Evolutionary conservation across 2,329 filamentous ascomycete species (phyloP), one percentile per base, ranked within the genome.

Genomic region (Coniochaeta ligniaria): DNA sequence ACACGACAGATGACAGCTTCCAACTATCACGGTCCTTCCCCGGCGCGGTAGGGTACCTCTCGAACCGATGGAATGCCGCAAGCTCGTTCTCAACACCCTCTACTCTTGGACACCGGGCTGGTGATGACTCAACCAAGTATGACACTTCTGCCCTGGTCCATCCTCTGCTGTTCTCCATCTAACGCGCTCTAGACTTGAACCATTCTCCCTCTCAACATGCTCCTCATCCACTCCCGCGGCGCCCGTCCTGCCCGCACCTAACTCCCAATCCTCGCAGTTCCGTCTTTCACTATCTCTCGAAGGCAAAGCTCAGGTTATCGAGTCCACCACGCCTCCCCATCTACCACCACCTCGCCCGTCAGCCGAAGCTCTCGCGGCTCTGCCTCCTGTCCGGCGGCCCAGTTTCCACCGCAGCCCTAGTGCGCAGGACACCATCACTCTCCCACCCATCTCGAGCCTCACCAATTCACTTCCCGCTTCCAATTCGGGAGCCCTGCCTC

Each of bases 221-320:
- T 75, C 78, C 9, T 74, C 75, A 22, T 24, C 54, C n/a, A 20
- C 28, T 24, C 72, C 73, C 55, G 70, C 73, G n/a, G 76, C 78
- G 1, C 61, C 64, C 16, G 59, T 73, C 56, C 70, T 76, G 16
- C 70, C 76, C 59, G 69, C 72, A 57, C 73, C 71, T 57, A 75
- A 73, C 58, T 74, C 75, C 52, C 74, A 75, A 56, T 75, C 78
- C n/a, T 83, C 83, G 57, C 82, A 84, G 31, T 82, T 96, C 61
- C 87, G 92, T 57, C 80, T 97, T 31, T 92, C 91, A 1, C 86
- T 95, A 69, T 95, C 91, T 20, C 82, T 93, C 35, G 92, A 97
- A 69, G 94, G 94, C 66, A 94, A 93, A 70, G 94, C 94, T n/a
- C 89, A 94, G 68, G 81, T 97, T 58, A 85, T 93, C 24, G 88